phyloP scores from a whole-genome alignment of 768 basidiomycete species.

The Russula emetica region DNA sequence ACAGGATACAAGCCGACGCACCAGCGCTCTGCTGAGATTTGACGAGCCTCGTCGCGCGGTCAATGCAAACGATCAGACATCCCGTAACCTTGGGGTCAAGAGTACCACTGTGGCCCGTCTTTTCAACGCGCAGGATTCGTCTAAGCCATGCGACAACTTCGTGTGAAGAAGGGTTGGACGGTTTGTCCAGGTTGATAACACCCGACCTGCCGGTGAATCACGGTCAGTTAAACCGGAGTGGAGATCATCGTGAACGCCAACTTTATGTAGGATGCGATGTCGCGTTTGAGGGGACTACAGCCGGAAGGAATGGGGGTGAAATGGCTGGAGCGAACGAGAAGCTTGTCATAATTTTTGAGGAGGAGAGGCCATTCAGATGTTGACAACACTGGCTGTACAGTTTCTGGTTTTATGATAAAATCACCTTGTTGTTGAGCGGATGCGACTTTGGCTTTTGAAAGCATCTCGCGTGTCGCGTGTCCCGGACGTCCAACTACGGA shows the following conservation, averaged over 20 bases:
- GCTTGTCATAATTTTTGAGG: constrained; percentile 98
- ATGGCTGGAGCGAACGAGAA: constrained; percentile 90
- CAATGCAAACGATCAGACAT: constrained; percentile 97
- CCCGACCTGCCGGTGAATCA: constrained; percentile 63
- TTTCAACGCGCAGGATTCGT: constrained; percentile 94
- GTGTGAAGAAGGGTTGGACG: constrained; percentile 97
- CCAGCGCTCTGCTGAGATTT: constrained; percentile 99
- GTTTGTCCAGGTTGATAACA: constrained; percentile 99
- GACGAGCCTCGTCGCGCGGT: constrained; percentile 94
- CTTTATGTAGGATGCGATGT: constrained; percentile 90
- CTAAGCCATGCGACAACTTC: constrained; percentile 99
- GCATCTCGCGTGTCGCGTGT: constrained; percentile 32
- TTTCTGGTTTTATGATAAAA: constrained; percentile 78
- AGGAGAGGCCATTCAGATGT: constrained; percentile 98
- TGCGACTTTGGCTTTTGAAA: constrained; percentile 65
- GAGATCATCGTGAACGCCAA: constrained; percentile 33
- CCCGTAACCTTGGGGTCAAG: constrained; percentile 99
- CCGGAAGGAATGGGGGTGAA: constrained; percentile 97
- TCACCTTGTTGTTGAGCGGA: constrained; percentile 71
- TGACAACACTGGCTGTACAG: constrained; percentile 69
- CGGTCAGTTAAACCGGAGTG: neutral
- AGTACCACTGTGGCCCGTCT: constrained; percentile 98
- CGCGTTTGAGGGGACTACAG: constrained; percentile 91
- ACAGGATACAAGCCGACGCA: constrained; percentile 35
- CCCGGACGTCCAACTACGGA: neutral